These are phyloP conservation scores for Chaetothyriales sp. DNA, from an alignment of 2,329 filamentous ascomycete species.

Conservation along the genomic window DNA sequence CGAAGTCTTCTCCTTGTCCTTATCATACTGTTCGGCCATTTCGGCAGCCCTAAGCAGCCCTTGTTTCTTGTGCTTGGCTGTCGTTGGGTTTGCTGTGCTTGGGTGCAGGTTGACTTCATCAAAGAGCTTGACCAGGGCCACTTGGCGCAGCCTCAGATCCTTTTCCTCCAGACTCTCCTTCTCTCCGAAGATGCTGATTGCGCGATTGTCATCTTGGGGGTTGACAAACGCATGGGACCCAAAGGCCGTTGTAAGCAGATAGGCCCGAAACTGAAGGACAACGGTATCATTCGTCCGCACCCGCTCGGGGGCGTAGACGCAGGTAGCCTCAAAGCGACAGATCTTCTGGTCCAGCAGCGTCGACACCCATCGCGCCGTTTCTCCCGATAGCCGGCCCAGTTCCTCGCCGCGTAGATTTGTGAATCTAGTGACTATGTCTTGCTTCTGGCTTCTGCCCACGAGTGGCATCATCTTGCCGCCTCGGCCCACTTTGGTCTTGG, in stretches of 20 bases:
- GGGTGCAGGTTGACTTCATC: conserved; percentile 76
- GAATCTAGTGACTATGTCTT: conserved; percentile 83
- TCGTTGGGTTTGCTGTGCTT: conserved; percentile 54
- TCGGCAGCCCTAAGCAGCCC: conserved; percentile 78
- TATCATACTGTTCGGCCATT: conserved; percentile 58
- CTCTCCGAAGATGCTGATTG: conserved; percentile 62
- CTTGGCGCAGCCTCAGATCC: conserved; percentile 65
- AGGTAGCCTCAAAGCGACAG: conserved; percentile 72
- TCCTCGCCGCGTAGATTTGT: conserved; percentile 66
- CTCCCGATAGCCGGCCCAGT: conserved; percentile 72
- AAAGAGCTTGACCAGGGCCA: conserved; percentile 75
- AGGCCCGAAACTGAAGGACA: conserved; percentile 76
- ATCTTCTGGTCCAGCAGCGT: conserved; percentile 79
- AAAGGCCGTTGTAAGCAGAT: conserved; percentile 60
- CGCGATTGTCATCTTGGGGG: conserved; percentile 53
- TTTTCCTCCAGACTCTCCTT: conserved; percentile 77
- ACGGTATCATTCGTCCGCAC: conserved; percentile 83
- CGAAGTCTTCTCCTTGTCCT: conserved; percentile 39
- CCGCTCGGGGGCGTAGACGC: conserved; percentile 75
- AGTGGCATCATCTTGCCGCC: conserved; percentile 26
- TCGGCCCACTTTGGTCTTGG: conserved; percentile 35
- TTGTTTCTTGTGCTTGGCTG: conserved; percentile 65
- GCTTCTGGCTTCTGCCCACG: conserved; percentile 42
- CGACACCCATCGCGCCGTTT: conserved; percentile 82
- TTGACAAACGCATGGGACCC: conserved; percentile 46